Conservation (phyloP, 2,329 filamentous ascomycete genomes). For the Thielaviopsis musarum region DNA sequence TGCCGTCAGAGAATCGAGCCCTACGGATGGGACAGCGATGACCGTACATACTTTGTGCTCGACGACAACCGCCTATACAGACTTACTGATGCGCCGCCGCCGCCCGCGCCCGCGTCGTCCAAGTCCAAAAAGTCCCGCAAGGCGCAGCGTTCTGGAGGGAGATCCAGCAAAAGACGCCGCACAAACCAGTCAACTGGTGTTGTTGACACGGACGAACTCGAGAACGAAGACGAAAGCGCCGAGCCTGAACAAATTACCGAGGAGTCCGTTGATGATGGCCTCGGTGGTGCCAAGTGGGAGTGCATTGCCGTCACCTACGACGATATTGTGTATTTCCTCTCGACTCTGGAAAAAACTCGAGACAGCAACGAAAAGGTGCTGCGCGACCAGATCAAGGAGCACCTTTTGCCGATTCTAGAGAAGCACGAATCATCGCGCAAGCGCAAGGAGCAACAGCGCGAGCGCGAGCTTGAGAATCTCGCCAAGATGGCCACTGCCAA, state of each 20-base stretch:
- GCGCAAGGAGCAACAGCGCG: conserved; percentile 46
- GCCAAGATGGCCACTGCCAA: conserved; percentile 89
- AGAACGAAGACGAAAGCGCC: conserved; percentile 20
- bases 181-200: conserved; percentile 3
- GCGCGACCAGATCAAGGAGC: conserved; percentile 51
- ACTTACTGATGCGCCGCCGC: conserved; percentile 56
- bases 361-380: conserved; percentile 76
- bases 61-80: conserved; percentile 92
- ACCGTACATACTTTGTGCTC: conserved; percentile 74
- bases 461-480: conserved; percentile 65
- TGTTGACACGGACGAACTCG: conserved; percentile 18
- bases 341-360: conserved; percentile 54
- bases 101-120: conserved; percentile 41
- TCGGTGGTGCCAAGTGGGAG: conserved; percentile 74
- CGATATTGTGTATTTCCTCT: conserved; percentile 58
- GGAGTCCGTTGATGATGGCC: conserved; percentile 36
- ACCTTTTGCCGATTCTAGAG: conserved; percentile 72
- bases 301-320: conserved; percentile 69
- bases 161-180: conserved; percentile 54
- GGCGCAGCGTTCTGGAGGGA: conserved; percentile 28
- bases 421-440: conserved; percentile 62
- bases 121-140: conserved; percentile 45
- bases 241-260: conserved; percentile 14
- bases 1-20: conserved; percentile 51
- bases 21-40: conserved; percentile 75